Conservation (phyloP, 192 early-diverging fungal species). For the Entomortierella beljakovae region DNA sequence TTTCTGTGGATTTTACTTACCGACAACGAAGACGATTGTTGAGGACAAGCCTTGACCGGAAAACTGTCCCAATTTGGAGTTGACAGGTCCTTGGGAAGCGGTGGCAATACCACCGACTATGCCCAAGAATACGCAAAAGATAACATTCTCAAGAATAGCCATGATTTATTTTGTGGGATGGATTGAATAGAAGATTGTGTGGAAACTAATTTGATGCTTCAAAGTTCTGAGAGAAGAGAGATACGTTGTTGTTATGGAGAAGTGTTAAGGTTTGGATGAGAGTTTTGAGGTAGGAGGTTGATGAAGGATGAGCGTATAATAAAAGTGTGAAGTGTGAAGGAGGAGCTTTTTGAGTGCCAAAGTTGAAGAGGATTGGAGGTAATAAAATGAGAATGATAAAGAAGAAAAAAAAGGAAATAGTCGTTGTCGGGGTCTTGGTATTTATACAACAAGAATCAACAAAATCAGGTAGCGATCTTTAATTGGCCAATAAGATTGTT, state of each 20-base stretch:
- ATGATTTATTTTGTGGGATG: slow-evolving; percentile 25
- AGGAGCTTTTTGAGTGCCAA: neutral
- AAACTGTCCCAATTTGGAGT: slow-evolving; percentile 32
- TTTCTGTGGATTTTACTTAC: no score
- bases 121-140: slow-evolving; percentile 46
- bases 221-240: slow-evolving; percentile 27
- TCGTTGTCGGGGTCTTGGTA: slow-evolving; percentile 9
- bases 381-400: neutral
- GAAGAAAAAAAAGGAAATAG: neutral
- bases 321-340: no score
- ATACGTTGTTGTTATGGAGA: slow-evolving; percentile 25
- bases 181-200: slow-evolving; percentile 37
- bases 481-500: neutral
- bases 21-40: slow-evolving; percentile 26
- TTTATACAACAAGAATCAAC: slow-evolving; percentile 21
- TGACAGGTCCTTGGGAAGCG: slow-evolving; percentile 47
- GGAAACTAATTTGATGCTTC: slow-evolving; percentile 27
- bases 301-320: neutral
- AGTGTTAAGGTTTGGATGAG: no score
- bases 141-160: slow-evolving; percentile 47
- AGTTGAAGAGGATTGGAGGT: neutral
- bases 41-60: slow-evolving; percentile 50
- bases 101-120: slow-evolving; percentile 46
- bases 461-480: neutral
- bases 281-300: slow-evolving; percentile 4